phyloP scores from a whole-genome alignment of 2,329 filamentous ascomycete species.

The Fusarium pseudograminearum region DNA sequence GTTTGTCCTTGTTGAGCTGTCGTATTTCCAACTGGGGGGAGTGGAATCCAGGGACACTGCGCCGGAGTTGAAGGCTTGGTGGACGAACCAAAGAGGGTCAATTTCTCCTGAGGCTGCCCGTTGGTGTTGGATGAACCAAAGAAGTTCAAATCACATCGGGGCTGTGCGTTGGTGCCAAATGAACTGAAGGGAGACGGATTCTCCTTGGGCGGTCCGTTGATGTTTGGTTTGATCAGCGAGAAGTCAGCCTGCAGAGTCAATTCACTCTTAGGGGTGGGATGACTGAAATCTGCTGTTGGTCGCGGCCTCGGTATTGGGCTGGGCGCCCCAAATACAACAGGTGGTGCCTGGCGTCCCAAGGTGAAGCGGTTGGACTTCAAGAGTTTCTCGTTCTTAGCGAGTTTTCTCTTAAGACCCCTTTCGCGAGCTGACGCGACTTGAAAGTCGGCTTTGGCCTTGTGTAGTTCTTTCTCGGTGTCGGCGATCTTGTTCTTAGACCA shows the following conservation, averaged over 20 bases:
- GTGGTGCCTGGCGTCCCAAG: not conserved
- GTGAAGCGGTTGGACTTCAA: not conserved
- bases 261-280: not conserved
- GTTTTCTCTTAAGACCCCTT: not conserved
- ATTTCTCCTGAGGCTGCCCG: not conserved
- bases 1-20: not conserved
- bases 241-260: too few relatives aligned
- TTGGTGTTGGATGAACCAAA: not conserved
- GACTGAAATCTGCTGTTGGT: not conserved
- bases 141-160: not conserved
- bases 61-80: not conserved
- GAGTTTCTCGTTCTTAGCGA: not conserved
- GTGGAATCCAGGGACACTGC: not conserved
- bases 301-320: not conserved
- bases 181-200: too few relatives aligned
- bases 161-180: too few relatives aligned
- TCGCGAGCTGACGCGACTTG: not conserved
- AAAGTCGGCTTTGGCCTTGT: not conserved
- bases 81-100: too few relatives aligned
- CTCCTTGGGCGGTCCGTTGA: too few relatives aligned
- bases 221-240: not conserved
- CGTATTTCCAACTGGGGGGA: not conserved
- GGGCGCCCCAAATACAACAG: not conserved
- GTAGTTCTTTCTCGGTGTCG: not conserved
- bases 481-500: not conserved